A percentile compares a stretch with the other conserved stretches of the same genome.
Conservation (phyloP, 2,329 filamentous ascomycete genomes). For the Emmonsiellopsis sp. region DNA sequence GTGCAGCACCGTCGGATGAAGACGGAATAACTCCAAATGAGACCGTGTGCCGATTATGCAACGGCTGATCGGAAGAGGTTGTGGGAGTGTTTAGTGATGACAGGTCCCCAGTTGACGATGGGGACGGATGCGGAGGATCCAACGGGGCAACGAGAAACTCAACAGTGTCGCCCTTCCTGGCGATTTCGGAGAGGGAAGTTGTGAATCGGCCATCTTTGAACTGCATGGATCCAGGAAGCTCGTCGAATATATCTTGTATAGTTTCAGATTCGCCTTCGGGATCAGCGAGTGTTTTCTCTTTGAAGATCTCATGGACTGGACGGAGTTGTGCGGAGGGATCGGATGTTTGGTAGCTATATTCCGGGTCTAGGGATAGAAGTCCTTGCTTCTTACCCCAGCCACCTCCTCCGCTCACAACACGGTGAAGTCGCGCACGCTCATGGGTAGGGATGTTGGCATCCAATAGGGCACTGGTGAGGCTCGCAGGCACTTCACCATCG, state of each 20-base stretch:
- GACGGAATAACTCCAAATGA: constrained; percentile 25
- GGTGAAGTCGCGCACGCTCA: constrained; percentile 29
- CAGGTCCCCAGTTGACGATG: neutral
- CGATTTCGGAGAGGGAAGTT: constrained; percentile 30
- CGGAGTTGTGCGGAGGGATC: constrained; percentile 8
- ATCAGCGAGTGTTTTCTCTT: constrained; percentile 3
- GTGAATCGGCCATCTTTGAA: constrained; percentile 21
- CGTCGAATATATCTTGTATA: constrained; percentile 11
- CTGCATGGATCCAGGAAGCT: constrained; percentile 13
- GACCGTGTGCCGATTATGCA: constrained; percentile 13
- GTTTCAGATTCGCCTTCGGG: constrained; percentile 2
- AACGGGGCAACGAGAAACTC: constrained; percentile 31
- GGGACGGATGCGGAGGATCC: neutral
- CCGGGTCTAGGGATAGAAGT: constrained; percentile 33
- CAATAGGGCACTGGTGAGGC: neutral
- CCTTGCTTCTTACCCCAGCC: constrained; percentile 39
- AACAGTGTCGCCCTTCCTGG: constrained; percentile 28
- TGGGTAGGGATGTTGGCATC: constrained; percentile 12
- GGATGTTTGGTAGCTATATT: constrained; percentile 16
- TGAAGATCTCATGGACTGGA: constrained; percentile 19
- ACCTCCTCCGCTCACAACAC: constrained; percentile 34
- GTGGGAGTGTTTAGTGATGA: neutral
- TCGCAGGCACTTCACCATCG: constrained; percentile 6
- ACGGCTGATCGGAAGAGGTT: neutral
- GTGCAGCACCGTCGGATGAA: constrained; percentile 11